A percentile compares a stretch with the other conserved stretches of the same genome.
These are phyloP conservation scores for Lecanoromycetidae sp. DNA, from an alignment of 2,329 filamentous ascomycete genomes.

Conservation along the genomic window DNA sequence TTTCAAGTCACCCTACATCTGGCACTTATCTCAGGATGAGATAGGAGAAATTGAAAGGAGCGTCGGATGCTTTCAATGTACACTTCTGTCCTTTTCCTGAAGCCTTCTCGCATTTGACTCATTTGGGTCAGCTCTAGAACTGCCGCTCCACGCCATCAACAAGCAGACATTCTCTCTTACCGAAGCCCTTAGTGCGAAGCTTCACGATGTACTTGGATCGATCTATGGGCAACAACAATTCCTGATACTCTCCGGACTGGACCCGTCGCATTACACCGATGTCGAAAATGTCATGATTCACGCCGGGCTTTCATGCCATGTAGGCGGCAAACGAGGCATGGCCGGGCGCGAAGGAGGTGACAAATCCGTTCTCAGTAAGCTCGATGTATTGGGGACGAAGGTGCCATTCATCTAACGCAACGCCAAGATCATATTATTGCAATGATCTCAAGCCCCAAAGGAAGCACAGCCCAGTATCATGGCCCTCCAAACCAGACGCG, in stretches of 20 bases:
- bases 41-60: neutral
- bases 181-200: neutral
- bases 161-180: neutral
- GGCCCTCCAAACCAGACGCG: conserved; percentile 1
- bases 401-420: neutral
- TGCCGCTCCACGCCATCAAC: conserved; percentile 1
- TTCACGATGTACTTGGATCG: neutral
- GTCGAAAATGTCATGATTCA: neutral
- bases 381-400: neutral
- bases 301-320: conserved; percentile 1
- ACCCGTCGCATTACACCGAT: neutral
- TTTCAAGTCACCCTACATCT: neutral
- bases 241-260: neutral
- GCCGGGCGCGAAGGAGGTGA: conserved; percentile 6
- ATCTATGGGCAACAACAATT: conserved; percentile 4
- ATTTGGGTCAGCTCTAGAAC: neutral
- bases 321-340: conserved; percentile 4
- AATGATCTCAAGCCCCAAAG: neutral
- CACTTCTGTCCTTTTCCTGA: neutral
- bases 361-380: conserved; percentile 1
- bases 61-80: neutral
- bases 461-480: neutral
- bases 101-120: neutral
- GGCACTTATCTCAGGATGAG: conserved; percentile 1
- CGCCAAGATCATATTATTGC: conserved; percentile 2